phyloP scores from a whole-genome alignment of 202 grass and related monocot genomes.

The Schoenoplectus triqueter region DNA sequence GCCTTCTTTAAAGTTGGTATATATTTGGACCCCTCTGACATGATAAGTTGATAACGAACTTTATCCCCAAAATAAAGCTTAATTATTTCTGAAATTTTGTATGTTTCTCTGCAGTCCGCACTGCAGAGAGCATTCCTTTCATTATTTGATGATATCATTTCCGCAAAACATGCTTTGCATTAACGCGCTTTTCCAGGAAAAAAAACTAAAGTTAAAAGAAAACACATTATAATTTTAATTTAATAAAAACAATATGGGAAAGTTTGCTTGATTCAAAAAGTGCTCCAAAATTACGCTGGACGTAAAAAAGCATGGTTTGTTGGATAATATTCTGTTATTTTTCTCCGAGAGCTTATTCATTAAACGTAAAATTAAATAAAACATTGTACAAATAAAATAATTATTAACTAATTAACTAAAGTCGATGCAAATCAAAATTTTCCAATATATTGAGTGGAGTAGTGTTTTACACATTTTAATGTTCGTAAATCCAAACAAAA shows the following conservation, averaged over 20 bases:
- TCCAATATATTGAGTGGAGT: too few species aligned
- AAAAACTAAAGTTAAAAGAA: neutral
- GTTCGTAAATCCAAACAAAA: too few species aligned
- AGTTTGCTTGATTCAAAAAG: neutral
- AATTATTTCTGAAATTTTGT: conserved; percentile 25
- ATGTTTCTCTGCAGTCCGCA: neutral
- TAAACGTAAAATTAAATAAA: too few species aligned
- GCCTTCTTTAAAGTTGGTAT: conserved; percentile 33
- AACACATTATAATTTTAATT: neutral
- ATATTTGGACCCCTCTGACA: conserved; percentile 30
- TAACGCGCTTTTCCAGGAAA: conserved; percentile 3
- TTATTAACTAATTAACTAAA: too few species aligned
- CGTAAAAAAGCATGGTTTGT: too few species aligned
- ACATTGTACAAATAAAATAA: too few species aligned
- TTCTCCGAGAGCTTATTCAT: too few species aligned
- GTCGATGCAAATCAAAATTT: too few species aligned
- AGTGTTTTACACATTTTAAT: too few species aligned
- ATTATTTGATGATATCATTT: conserved; percentile 9
- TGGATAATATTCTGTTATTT: too few species aligned
- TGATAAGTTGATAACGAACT: conserved; percentile 1
- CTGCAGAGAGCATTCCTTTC: conserved; percentile 13
- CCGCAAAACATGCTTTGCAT: conserved; percentile 16
- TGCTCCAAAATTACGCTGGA: neutral
- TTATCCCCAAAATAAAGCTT: conserved; percentile 23
- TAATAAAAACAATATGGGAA: neutral